phyloP scores from a whole-genome alignment of 2,329 filamentous ascomycete species.

The Colletotrichum cuscutae region DNA sequence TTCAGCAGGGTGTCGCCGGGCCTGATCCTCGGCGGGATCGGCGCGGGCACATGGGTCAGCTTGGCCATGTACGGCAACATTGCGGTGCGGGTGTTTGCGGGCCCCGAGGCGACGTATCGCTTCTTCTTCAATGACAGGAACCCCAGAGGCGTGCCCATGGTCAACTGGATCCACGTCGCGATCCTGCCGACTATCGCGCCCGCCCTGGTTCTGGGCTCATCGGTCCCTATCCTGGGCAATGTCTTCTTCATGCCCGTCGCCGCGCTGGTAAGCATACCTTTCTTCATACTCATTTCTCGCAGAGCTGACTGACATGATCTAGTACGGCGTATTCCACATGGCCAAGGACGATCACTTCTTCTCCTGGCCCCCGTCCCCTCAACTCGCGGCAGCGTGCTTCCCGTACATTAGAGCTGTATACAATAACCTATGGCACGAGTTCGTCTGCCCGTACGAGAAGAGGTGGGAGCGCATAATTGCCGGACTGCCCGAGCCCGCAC shows the following conservation, averaged over 20 bases:
- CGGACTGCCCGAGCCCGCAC: conserved; percentile 44
- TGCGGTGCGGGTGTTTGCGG: conserved; percentile 63
- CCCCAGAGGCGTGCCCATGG: conserved; percentile 18
- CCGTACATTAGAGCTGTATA: conserved; percentile 59
- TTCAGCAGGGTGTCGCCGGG: conserved; percentile 68
- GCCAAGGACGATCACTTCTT: conserved; percentile 57
- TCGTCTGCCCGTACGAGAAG: conserved; percentile 59
- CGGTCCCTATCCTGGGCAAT: conserved; percentile 54
- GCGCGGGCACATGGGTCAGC: conserved; percentile 61
- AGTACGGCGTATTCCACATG: conserved; percentile 61
- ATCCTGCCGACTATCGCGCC: conserved; percentile 58
- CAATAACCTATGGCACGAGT: conserved; percentile 55
- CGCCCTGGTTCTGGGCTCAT: conserved; percentile 54
- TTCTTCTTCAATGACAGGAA: conserved; percentile 34
- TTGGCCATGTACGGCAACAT: conserved; percentile 64
- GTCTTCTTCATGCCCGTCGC: conserved; percentile 54
- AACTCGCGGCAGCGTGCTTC: conserved; percentile 57
- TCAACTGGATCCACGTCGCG: conserved; percentile 34
- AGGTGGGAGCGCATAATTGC: conserved; percentile 59
- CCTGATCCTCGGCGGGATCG: conserved; percentile 71
- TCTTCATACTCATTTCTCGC: background rate
- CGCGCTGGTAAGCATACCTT: conserved; percentile 48
- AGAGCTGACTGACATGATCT: background rate
- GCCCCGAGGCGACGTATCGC: conserved; percentile 48
- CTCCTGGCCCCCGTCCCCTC: conserved; percentile 64